Percentiles rank a stretch among this genome's conserved stretches.
These are phyloP conservation scores for Phanerodontia chrysosporium DNA, from an alignment of 768 basidiomycete genomes.

Conservation along the genomic window DNA sequence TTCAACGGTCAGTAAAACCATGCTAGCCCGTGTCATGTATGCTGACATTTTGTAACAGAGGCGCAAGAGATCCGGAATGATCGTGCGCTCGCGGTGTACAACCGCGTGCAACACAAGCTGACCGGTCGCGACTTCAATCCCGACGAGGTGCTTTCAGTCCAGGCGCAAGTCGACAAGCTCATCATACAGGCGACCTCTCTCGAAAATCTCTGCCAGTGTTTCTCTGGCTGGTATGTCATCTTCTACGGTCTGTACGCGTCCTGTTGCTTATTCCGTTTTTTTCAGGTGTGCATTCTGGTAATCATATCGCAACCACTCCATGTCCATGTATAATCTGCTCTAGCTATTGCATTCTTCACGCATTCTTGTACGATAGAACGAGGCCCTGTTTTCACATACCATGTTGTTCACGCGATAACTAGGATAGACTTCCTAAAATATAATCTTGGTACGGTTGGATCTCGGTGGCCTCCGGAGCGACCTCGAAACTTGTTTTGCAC, in stretches of 20 bases:
- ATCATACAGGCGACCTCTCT: slow-evolving; percentile 91
- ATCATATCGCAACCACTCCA: slow-evolving; percentile 9
- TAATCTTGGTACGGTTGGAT: no score
- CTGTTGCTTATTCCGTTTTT: no score
- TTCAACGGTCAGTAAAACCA: slow-evolving; percentile 63
- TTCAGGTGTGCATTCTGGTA: slow-evolving; percentile 79
- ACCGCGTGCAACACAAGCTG: slow-evolving; percentile 91
- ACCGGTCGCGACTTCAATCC: slow-evolving; percentile 95
- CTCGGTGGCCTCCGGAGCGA: no score
- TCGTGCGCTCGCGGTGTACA: slow-evolving; percentile 86
- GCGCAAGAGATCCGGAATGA: slow-evolving; percentile 88
- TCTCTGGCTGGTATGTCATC: slow-evolving; percentile 78
- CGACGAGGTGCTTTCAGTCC: slow-evolving; percentile 65
- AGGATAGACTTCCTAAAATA: no score
- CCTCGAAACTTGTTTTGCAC: no score
- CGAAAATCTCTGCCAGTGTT: slow-evolving; percentile 95
- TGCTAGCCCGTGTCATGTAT: no score
- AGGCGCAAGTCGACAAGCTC: slow-evolving; percentile 85
- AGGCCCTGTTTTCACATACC: not conserved
- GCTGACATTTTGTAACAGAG: slow-evolving; percentile 31
- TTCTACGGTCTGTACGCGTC: no score
- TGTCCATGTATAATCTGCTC: not conserved
- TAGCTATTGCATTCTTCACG: not conserved
- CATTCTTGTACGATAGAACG: not conserved
- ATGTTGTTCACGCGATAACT: no score